These are phyloP conservation scores for Plasmodium adleri DNA, from an alignment of 169 alveolate species.

Conservation along the genomic window DNA sequence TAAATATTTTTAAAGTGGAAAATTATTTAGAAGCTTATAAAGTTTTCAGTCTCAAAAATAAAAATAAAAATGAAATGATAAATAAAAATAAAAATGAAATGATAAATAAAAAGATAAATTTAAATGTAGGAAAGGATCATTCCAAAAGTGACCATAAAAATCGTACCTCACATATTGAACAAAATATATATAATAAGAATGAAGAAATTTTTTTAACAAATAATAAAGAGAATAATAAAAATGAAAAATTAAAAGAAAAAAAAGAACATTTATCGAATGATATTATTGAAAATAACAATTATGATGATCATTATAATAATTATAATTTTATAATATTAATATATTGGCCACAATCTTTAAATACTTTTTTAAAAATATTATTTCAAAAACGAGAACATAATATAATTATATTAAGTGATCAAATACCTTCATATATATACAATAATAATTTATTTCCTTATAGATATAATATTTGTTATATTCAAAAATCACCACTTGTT, in stretches of 20 bases:
- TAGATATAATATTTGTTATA: slow-evolving; percentile 69
- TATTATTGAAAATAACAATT: no score
- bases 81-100: neutral
- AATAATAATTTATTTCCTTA: slow-evolving; percentile 46
- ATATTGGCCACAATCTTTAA: slow-evolving; percentile 68
- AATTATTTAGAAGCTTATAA: slow-evolving; percentile 52
- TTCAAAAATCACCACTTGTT: slow-evolving; percentile 64
- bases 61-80: neutral
- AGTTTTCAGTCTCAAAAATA: slow-evolving; percentile 23
- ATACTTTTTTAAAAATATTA: slow-evolving; percentile 54
- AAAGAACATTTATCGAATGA: neutral
- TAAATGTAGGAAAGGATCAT: no score
- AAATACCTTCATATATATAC: slow-evolving; percentile 63
- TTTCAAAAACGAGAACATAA: slow-evolving; percentile 34
- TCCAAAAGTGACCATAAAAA: no score
- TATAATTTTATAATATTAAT: slow-evolving; percentile 32
- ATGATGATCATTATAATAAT: neutral
- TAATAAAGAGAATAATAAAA: neutral
- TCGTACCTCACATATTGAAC: neutral
- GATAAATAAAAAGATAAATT: no score
- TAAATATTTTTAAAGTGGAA: slow-evolving; percentile 59
- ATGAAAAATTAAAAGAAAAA: neutral
- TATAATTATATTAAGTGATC: slow-evolving; percentile 65
- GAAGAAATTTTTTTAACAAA: neutral
- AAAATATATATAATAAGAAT: neutral